Conservation (phyloP, 169 alveolate species). For the Plasmodium berghei region DNA sequence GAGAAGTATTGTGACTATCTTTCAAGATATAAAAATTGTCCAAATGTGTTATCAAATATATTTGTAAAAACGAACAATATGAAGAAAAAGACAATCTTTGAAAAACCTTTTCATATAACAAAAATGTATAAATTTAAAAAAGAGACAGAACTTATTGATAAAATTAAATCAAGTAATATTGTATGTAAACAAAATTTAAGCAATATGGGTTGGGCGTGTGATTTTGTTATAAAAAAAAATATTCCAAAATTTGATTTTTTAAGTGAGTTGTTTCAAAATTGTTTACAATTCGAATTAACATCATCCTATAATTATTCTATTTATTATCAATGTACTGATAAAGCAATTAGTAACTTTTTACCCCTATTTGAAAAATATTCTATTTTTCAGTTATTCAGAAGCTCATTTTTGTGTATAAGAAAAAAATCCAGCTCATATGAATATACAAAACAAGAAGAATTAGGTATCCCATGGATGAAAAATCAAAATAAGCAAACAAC, state of each 20-base stretch:
- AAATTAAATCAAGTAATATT: slow-evolving; percentile 22
- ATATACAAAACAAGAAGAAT: neutral
- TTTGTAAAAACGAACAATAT: neutral
- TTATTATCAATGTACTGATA: slow-evolving; percentile 15
- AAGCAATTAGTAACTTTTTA: slow-evolving; percentile 8
- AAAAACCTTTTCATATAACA: slow-evolving; percentile 26
- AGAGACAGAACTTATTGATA: slow-evolving; percentile 44
- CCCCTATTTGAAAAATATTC: slow-evolving; percentile 52
- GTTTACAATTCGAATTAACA: neutral
- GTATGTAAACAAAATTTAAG: slow-evolving; percentile 45
- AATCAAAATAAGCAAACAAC: neutral
- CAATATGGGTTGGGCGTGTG: slow-evolving; percentile 73
- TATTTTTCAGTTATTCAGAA: slow-evolving; percentile 44
- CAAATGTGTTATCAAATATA: neutral
- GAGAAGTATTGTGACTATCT: neutral
- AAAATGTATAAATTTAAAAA: slow-evolving; percentile 33
- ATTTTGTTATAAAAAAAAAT: slow-evolving; percentile 61
- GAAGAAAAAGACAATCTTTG: slow-evolving; percentile 27
- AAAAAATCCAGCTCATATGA: neutral
- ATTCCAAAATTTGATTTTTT: slow-evolving; percentile 34
- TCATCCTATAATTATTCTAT: slow-evolving; percentile 11
- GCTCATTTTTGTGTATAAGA: slow-evolving; percentile 24
- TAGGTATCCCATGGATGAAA: too few relatives aligned
- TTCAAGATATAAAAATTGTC: neutral
- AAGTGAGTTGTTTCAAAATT: slow-evolving; percentile 34